Conservation (phyloP, 2,329 filamentous ascomycete genomes). For the Hirsutella rhossiliensis region DNA sequence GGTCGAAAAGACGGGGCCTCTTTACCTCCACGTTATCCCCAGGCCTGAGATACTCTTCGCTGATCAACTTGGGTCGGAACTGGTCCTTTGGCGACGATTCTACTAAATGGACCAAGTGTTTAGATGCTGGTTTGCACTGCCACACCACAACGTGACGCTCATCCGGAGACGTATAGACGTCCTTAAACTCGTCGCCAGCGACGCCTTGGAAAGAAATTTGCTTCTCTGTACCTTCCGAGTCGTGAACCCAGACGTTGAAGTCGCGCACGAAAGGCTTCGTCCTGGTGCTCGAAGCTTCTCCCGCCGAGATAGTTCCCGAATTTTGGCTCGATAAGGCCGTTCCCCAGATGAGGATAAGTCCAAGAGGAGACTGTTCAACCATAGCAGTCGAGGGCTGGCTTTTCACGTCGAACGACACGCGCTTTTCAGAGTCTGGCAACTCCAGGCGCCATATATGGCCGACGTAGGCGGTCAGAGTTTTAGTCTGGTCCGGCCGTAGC, state of each 20-base stretch:
- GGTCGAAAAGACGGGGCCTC: slow-evolving; percentile 13
- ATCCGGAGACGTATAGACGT: slow-evolving; percentile 8
- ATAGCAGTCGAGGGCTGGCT: not conserved
- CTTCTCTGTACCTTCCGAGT: slow-evolving; percentile 1
- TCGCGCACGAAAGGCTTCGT: slow-evolving; percentile 1
- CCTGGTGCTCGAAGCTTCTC: not conserved
- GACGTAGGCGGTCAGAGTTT: slow-evolving; percentile 2
- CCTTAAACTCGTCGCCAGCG: slow-evolving; percentile 6
- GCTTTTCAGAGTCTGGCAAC: not conserved
- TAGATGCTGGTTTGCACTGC: slow-evolving; percentile 11
- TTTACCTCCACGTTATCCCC: slow-evolving; percentile 12
- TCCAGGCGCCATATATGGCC: slow-evolving; percentile 6
- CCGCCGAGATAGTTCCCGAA: not conserved
- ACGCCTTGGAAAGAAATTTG: slow-evolving; percentile 9
- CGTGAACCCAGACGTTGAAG: slow-evolving; percentile 1
- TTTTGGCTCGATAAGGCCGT: not conserved
- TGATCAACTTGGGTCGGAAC: slow-evolving; percentile 12
- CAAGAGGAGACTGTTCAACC: slow-evolving; percentile 2
- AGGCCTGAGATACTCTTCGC: slow-evolving; percentile 12
- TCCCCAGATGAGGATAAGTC: slow-evolving; percentile 2
- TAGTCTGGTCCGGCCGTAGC: not conserved
- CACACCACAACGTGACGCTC: slow-evolving; percentile 8
- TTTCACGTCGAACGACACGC: slow-evolving; percentile 1
- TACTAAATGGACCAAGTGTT: slow-evolving; percentile 4
- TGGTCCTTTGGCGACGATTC: slow-evolving; percentile 10